Percentiles rank a stretch among this genome's conserved stretches.
Conservation (phyloP, 2,329 filamentous ascomycete species). For the Nakataea oryzae region DNA sequence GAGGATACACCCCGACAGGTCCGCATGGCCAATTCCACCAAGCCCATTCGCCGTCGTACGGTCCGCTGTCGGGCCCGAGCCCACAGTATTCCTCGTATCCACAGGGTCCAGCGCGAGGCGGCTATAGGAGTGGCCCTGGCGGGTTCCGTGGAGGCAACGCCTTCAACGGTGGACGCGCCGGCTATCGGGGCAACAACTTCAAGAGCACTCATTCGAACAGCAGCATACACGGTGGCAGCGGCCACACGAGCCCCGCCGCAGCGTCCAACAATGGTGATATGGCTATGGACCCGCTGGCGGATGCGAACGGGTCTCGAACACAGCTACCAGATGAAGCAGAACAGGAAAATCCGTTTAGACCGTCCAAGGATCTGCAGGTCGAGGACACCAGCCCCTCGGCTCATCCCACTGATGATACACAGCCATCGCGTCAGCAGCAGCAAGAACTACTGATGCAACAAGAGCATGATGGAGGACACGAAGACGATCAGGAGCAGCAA, state of each 20-base stretch:
- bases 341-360: slow-evolving; percentile 49
- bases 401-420: slow-evolving; percentile 28
- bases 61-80: slow-evolving; percentile 45
- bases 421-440: not conserved
- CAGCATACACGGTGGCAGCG: slow-evolving; percentile 23
- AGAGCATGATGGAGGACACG: not conserved
- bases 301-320: not conserved
- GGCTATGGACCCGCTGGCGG: slow-evolving; percentile 1
- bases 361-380: slow-evolving; percentile 52
- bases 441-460: slow-evolving; percentile 32
- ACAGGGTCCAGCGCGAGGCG: slow-evolving; percentile 31
- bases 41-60: slow-evolving; percentile 40
- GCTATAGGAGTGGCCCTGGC: slow-evolving; percentile 35
- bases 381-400: slow-evolving; percentile 46
- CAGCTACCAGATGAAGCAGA: slow-evolving; percentile 9
- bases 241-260: slow-evolving; percentile 9
- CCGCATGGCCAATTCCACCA: slow-evolving; percentile 44
- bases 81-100: slow-evolving; percentile 43
- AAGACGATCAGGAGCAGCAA: slow-evolving; percentile 16
- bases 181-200: slow-evolving; percentile 50
- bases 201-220: slow-evolving; percentile 52
- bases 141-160: slow-evolving; percentile 48
- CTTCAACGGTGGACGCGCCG: slow-evolving; percentile 37
- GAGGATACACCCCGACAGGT: slow-evolving; percentile 37
- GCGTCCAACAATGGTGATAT: slow-evolving; percentile 4